Conservation (phyloP, 2,329 filamentous ascomycete genomes). For the Acephala macrosclerotiorum region DNA sequence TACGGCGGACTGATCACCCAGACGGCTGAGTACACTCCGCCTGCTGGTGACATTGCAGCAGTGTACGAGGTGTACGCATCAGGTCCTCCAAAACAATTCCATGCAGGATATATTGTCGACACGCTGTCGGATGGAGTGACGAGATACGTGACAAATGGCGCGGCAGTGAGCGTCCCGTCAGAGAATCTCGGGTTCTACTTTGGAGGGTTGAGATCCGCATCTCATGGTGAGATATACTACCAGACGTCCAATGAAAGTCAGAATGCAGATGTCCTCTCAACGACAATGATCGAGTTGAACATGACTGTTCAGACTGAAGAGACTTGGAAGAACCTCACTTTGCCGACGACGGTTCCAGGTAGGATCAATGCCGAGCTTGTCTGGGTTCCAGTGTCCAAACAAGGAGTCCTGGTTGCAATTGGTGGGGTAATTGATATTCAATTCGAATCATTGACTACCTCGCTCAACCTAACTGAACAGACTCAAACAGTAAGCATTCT, state of each 20-base stretch:
- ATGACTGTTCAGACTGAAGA: constrained; percentile 58
- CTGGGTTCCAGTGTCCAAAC: constrained; percentile 78
- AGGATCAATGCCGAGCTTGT: constrained; percentile 71
- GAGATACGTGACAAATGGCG: constrained; percentile 70
- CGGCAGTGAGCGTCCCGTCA: constrained; percentile 68
- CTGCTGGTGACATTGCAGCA: constrained; percentile 53
- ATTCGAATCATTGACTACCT: constrained; percentile 45
- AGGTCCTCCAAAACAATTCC: constrained; percentile 54
- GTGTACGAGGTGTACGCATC: constrained; percentile 62
- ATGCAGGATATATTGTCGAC: constrained; percentile 50
- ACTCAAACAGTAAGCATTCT: constrained; percentile 49
- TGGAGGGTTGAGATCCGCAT: constrained; percentile 63
- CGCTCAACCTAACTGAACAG: constrained; percentile 43
- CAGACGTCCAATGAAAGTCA: constrained; percentile 31
- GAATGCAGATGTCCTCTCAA: constrained; percentile 51
- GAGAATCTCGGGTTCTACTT: constrained; percentile 79
- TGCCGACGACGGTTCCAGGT: constrained; percentile 57
- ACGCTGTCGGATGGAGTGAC: constrained; percentile 57
- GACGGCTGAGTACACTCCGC: constrained; percentile 48
- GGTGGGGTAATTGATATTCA: constrained; percentile 74
- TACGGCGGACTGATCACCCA: constrained; percentile 64
- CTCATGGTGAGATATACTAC: constrained; percentile 57
- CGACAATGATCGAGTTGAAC: constrained; percentile 67
- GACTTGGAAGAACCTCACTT: constrained; percentile 63
- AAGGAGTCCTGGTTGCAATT: constrained; percentile 80